Evolutionary conservation across 2,329 filamentous ascomycete species (phyloP).

Genomic region (Aspergillus neotritici): DNA sequence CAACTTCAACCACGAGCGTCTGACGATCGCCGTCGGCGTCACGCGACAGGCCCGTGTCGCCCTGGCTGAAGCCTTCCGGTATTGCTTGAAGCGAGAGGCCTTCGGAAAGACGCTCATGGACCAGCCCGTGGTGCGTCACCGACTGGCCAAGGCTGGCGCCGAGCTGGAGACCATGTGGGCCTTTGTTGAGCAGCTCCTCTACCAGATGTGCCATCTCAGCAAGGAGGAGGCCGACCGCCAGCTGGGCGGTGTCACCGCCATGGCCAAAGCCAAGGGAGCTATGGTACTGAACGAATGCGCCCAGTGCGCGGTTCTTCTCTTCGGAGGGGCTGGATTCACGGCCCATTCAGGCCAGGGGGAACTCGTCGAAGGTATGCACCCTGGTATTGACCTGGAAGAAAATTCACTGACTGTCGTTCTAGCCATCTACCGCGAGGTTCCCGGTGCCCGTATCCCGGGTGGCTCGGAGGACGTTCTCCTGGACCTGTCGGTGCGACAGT

Average conservation of each 20-base stretch:
- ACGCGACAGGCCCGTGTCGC: constrained; percentile 60
- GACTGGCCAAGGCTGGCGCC: constrained; percentile 65
- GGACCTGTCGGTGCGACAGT: constrained; percentile 62
- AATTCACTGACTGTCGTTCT: constrained; percentile 27
- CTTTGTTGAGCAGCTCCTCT: constrained; percentile 67
- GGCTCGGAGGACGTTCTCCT: constrained; percentile 69
- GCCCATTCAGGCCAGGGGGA: constrained; percentile 61
- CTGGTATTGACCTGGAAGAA: constrained; percentile 12
- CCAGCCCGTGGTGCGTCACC: constrained; percentile 67
- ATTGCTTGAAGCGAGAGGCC: constrained; percentile 60
- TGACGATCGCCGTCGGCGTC: constrained; percentile 60
- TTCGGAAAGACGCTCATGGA: constrained; percentile 66
- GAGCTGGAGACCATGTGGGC: constrained; percentile 64
- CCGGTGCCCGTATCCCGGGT: constrained; percentile 58
- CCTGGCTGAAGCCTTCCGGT: constrained; percentile 55
- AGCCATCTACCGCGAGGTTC: constrained; percentile 61
- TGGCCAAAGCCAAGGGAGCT: constrained; percentile 66
- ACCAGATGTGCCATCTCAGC: constrained; percentile 58
- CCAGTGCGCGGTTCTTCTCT: constrained; percentile 62
- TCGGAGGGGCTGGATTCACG: constrained; percentile 70
- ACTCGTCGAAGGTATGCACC: constrained; percentile 59
- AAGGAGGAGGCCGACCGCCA: constrained; percentile 45
- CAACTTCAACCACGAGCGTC: constrained; percentile 74
- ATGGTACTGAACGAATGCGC: constrained; percentile 68
- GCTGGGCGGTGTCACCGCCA: constrained; percentile 65